Evolutionary conservation across 768 basidiomycete species (phyloP).

Genomic region (Naganishia vishniacii): DNA sequence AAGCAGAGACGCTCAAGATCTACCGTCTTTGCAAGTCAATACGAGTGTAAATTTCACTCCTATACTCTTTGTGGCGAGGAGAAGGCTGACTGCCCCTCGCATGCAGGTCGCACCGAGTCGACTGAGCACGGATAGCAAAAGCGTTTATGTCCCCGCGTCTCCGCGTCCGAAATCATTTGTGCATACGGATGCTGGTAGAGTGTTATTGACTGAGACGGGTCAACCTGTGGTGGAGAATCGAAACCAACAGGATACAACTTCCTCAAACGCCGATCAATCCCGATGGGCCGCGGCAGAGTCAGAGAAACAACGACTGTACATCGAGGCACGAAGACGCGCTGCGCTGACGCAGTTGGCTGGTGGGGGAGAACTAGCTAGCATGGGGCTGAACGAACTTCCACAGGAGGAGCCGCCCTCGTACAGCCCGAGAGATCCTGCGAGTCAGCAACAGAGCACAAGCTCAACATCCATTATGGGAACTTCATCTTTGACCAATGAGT

Average conservation of each 20-base stretch:
- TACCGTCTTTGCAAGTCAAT: background rate
- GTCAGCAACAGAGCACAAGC: background rate
- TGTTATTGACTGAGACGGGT: constrained; percentile 5
- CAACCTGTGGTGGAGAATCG: background rate
- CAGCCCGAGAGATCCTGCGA: constrained; percentile 17
- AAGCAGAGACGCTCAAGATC: constrained; percentile 14
- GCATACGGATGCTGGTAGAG: constrained; percentile 21
- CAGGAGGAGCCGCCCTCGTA: constrained; percentile 20
- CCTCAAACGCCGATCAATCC: constrained; percentile 5
- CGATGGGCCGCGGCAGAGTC: constrained; percentile 37
- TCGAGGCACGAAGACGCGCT: constrained; percentile 33
- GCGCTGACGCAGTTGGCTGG: constrained; percentile 32
- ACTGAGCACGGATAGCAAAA: constrained; percentile 15
- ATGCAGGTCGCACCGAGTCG: background rate
- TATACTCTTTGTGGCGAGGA: background rate
- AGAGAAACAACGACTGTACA: constrained; percentile 38
- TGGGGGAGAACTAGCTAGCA: constrained; percentile 24
- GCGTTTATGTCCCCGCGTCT: constrained; percentile 4
- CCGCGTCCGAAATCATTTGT: constrained; percentile 22
- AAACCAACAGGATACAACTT: background rate
- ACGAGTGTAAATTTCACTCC: background rate
- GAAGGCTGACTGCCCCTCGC: background rate
- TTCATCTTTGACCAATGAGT: background rate
- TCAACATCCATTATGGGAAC: background rate
- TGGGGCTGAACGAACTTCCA: constrained; percentile 25